phyloP scores from a whole-genome alignment of 2,329 filamentous ascomycete genomes.

The Fusarium kyushuense region DNA sequence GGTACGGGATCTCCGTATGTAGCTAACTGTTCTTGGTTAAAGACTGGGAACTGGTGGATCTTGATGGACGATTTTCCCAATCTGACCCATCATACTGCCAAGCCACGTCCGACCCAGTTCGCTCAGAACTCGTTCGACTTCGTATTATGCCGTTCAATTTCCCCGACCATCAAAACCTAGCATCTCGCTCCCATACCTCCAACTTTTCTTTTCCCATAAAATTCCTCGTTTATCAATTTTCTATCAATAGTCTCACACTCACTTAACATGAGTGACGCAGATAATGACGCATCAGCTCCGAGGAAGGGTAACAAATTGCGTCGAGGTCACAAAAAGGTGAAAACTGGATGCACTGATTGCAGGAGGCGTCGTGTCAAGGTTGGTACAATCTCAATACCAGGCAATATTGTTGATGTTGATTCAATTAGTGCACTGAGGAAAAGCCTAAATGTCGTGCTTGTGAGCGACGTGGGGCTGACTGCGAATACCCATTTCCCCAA shows the following conservation, averaged over 20 bases:
- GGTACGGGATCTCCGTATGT: neutral
- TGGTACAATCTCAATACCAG: neutral
- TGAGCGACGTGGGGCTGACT: conserved; percentile 7
- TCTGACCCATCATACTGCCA: neutral
- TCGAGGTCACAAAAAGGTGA: conserved; percentile 18
- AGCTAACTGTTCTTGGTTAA: neutral
- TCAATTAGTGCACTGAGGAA: conserved; percentile 1
- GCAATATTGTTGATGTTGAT: neutral
- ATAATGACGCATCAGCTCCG: neutral
- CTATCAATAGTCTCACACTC: neutral
- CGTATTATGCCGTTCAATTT: neutral
- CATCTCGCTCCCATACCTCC: neutral
- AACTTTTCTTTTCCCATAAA: too few relatives aligned
- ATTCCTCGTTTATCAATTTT: neutral
- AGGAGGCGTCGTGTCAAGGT: conserved; percentile 25
- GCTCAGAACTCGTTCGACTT: neutral
- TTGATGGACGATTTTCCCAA: neutral
- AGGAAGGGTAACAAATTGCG: neutral
- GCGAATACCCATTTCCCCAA: neutral
- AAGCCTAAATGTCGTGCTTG: conserved; percentile 6
- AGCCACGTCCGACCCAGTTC: neutral
- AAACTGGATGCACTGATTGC: conserved; percentile 12
- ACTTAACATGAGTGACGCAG: neutral
- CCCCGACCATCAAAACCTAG: neutral
- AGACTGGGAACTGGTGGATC: neutral